Evolutionary conservation across 805 yeast genomes (phyloP).

Genomic region (Pichia sporocuriosa): DNA sequence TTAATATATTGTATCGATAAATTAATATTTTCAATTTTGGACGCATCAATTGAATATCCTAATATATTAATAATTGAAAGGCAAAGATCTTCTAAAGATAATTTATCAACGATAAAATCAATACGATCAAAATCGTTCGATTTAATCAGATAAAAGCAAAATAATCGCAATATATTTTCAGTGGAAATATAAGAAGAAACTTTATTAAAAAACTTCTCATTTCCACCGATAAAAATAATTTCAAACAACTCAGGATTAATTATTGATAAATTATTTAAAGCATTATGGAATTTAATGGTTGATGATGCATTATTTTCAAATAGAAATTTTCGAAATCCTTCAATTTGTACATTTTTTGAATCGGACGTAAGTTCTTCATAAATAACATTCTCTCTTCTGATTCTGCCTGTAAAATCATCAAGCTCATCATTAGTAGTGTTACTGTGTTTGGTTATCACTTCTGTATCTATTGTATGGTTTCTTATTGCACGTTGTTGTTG

Average conservation of each 20-base stretch:
- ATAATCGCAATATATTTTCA: slow-evolving; percentile 25
- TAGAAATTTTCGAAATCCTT: slow-evolving; percentile 17
- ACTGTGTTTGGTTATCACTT: slow-evolving; percentile 1
- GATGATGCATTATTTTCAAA: slow-evolving; percentile 9
- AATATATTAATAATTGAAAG: slow-evolving; percentile 19
- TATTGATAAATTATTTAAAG: slow-evolving; percentile 21
- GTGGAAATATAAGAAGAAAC: slow-evolving; percentile 18
- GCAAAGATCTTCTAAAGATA: slow-evolving; percentile 22
- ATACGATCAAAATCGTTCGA: slow-evolving; percentile 2
- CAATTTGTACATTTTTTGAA: slow-evolving; percentile 15
- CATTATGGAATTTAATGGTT: slow-evolving; percentile 19
- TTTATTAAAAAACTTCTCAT: slow-evolving; percentile 9
- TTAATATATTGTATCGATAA: slow-evolving; percentile 28
- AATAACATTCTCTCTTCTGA: slow-evolving; percentile 17
- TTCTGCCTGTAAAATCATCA: slow-evolving; percentile 19
- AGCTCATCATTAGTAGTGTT: slow-evolving; percentile 8
- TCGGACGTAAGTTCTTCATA: slow-evolving; percentile 23
- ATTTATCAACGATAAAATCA: slow-evolving; percentile 10
- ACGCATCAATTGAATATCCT: slow-evolving; percentile 21
- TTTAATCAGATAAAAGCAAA: slow-evolving; percentile 16
- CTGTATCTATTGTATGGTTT: slow-evolving; percentile 13
- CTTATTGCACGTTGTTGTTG: slow-evolving; percentile 11
- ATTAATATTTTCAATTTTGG: slow-evolving; percentile 23
- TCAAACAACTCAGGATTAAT: slow-evolving; percentile 19
- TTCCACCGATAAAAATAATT: slow-evolving; percentile 15